phyloP scores from a whole-genome alignment of 2,329 filamentous ascomycete genomes.

The Fusarium lateritium region DNA sequence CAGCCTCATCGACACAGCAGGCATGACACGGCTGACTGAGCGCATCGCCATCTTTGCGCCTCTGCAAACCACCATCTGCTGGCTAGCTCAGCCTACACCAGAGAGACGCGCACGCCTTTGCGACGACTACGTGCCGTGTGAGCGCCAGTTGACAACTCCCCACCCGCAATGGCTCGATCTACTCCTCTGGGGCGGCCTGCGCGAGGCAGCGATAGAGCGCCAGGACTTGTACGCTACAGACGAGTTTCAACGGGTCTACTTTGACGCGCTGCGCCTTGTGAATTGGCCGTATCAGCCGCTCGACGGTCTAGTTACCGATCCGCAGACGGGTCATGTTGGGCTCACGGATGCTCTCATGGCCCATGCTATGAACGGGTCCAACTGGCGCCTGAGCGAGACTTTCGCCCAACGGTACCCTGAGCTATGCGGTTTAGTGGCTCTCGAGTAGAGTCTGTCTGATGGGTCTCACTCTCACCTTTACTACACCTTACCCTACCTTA shows the following conservation, averaged over 20 bases:
- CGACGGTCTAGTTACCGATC: conserved; percentile 38
- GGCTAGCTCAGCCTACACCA: conserved; percentile 52
- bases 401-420: conserved; percentile 42
- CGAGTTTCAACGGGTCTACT: conserved; percentile 56
- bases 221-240: conserved; percentile 56
- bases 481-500: not conserved
- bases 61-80: conserved; percentile 50
- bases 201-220: conserved; percentile 54
- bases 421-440: conserved; percentile 32
- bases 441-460: conserved; percentile 25
- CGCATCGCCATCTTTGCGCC: conserved; percentile 54
- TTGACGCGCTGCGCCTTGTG: conserved; percentile 51
- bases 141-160: conserved; percentile 48
- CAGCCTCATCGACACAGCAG: conserved; percentile 50
- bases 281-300: conserved; percentile 53
- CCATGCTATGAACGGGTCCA: conserved; percentile 40
- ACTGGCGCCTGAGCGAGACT: conserved; percentile 32
- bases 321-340: conserved; percentile 40
- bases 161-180: conserved; percentile 55
- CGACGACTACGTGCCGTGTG: conserved; percentile 45
- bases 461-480: not conserved
- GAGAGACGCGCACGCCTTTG: conserved; percentile 48
- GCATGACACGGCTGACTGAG: conserved; percentile 51
- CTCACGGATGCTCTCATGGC: conserved; percentile 39
- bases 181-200: conserved; percentile 53